Conservation (phyloP, 1,139 yeast species). For the Meyerozyma guilliermondii region DNA sequence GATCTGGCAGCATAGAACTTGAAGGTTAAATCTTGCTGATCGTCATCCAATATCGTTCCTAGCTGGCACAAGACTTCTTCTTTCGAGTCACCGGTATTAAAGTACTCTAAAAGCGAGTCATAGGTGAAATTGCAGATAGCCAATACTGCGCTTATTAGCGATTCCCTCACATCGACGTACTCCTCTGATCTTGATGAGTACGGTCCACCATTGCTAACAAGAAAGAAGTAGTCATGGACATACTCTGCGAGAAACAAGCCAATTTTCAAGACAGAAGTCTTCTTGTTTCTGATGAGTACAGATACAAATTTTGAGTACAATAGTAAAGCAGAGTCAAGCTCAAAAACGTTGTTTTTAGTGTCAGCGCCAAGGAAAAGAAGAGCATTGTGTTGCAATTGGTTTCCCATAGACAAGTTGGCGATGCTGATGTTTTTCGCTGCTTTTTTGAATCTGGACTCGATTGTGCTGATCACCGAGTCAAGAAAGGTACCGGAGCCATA, state of each 20-base stretch:
- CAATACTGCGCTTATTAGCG: neutral
- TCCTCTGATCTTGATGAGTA: constrained; percentile 3
- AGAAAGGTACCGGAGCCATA: neutral
- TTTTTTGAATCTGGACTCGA: neutral
- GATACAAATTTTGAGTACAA: neutral
- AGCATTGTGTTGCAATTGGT: neutral
- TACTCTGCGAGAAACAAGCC: constrained; percentile 19
- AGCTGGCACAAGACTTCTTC: constrained; percentile 1
- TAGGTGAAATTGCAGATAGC: neutral
- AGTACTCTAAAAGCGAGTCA: neutral
- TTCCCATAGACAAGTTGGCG: neutral
- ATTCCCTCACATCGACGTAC: constrained; percentile 4
- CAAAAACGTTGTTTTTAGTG: neutral
- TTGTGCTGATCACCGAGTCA: neutral
- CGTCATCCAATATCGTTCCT: neutral
- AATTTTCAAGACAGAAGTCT: neutral
- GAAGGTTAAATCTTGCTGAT: neutral
- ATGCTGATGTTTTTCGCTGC: neutral
- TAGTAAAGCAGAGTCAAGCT: neutral
- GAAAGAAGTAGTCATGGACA: constrained; percentile 22
- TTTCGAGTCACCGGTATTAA: neutral
- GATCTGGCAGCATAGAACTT: constrained; percentile 25
- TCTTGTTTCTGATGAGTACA: too few relatives aligned
- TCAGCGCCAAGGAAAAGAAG: constrained; percentile 6
- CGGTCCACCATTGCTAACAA: constrained; percentile 5